Conservation (phyloP, 2,329 filamentous ascomycete species). For the Penicillium palitans region DNA sequence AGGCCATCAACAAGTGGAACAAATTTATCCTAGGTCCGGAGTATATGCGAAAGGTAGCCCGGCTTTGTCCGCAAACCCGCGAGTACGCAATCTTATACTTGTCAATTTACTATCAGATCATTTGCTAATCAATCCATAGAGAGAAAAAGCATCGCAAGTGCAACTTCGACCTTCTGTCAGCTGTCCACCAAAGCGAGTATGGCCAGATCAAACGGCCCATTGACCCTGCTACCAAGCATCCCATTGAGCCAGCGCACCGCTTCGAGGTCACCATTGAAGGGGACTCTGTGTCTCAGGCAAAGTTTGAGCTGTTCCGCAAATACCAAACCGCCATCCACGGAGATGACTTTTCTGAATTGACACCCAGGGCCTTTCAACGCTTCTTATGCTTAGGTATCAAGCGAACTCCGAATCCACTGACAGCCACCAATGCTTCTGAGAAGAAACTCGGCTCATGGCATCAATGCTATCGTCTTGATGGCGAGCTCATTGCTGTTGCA, state of each 20-base stretch:
- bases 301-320: conserved; percentile 50
- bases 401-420: conserved; percentile 32
- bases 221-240: conserved; percentile 45
- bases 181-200: conserved; percentile 50
- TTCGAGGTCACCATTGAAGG: conserved; percentile 52
- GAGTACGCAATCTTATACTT: conserved; percentile 37
- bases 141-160: conserved; percentile 46
- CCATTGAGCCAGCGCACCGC: conserved; percentile 50
- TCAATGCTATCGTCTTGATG: conserved; percentile 53
- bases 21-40: conserved; percentile 50
- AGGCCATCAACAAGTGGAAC: conserved; percentile 52
- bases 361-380: conserved; percentile 46
- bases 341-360: conserved; percentile 47
- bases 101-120: neutral
- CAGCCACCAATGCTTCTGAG: conserved; percentile 37
- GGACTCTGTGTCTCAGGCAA: conserved; percentile 49
- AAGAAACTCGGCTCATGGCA: conserved; percentile 52
- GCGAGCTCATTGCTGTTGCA: conserved; percentile 50
- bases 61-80: conserved; percentile 46
- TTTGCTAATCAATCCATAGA: conserved; percentile 29
- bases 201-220: conserved; percentile 44
- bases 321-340: conserved; percentile 51
- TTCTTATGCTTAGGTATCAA: conserved; percentile 51
- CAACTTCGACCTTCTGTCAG: conserved; percentile 45
- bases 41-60: conserved; percentile 48